Evolutionary conservation across 164 flowering plant species (phyloP).

Genomic region (Stephania japonica): DNA sequence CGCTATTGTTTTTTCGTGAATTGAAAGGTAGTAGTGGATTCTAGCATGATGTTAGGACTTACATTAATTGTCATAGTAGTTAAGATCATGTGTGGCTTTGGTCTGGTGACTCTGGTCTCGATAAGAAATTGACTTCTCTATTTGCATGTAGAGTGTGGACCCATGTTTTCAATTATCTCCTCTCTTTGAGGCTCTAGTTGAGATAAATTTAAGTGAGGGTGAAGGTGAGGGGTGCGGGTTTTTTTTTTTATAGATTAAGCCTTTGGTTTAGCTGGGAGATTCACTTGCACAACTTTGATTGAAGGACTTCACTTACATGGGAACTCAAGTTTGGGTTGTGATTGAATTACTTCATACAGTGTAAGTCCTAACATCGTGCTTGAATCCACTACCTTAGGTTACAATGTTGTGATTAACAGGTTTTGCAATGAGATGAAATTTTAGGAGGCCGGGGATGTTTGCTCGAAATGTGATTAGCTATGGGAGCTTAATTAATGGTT

Average conservation of each 20-base stretch:
- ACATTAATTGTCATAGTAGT: conserved; percentile 38
- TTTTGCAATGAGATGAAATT: conserved; percentile 54
- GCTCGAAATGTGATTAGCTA: conserved; percentile 35
- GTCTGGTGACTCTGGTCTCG: no score
- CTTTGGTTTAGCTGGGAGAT: conserved; percentile 38
- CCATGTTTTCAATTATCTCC: conserved; percentile 29
- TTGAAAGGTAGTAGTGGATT: conserved; percentile 43
- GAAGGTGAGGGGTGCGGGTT: conserved; percentile 5
- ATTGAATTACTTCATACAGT: conserved; percentile 33
- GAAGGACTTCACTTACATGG: conserved; percentile 47
- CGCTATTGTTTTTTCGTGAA: conserved; percentile 41
- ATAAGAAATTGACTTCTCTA: conserved; percentile 39
- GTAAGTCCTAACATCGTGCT: conserved; percentile 19
- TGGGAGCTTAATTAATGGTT: conserved; percentile 32
- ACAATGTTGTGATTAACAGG: conserved; percentile 51
- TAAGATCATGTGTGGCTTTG: conserved; percentile 39
- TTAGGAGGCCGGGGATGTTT: conserved; percentile 49
- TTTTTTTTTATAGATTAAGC: conserved; percentile 40
- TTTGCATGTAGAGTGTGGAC: conserved; percentile 36
- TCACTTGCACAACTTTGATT: conserved; percentile 40
- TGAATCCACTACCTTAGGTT: conserved; percentile 37
- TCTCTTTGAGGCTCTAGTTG: conserved; percentile 36
- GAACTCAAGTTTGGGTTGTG: conserved; percentile 33
- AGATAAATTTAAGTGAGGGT: conserved; percentile 16
- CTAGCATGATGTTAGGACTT: conserved; percentile 35